These are phyloP conservation scores for Annulohypoxylon truncatum DNA, from an alignment of 2,329 filamentous ascomycete genomes.

Conservation along the genomic window DNA sequence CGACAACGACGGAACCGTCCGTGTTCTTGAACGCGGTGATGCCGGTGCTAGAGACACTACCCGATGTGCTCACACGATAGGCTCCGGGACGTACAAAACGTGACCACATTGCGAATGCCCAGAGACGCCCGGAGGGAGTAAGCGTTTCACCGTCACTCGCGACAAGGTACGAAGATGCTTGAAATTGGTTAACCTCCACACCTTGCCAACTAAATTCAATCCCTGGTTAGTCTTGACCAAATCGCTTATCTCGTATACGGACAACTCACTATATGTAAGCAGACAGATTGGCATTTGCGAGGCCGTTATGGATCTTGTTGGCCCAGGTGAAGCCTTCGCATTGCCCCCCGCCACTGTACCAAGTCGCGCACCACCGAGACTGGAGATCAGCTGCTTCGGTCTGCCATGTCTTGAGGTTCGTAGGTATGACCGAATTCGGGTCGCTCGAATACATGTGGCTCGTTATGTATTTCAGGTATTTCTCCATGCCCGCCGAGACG, in stretches of 20 bases:
- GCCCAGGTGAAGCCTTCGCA: constrained; percentile 54
- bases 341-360: constrained; percentile 55
- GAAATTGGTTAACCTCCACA: constrained; percentile 45
- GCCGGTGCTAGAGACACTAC: constrained; percentile 35
- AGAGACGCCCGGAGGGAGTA: constrained; percentile 42
- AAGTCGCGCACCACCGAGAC: constrained; percentile 51
- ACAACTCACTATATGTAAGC: constrained; percentile 57
- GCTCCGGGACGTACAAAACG: constrained; percentile 44
- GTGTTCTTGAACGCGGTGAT: constrained; percentile 42
- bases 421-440: constrained; percentile 43
- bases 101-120: constrained; percentile 46
- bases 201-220: constrained; percentile 50
- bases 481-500: constrained; percentile 51
- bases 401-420: constrained; percentile 56
- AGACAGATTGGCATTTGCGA: constrained; percentile 58
- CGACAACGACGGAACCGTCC: constrained; percentile 42
- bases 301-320: constrained; percentile 54
- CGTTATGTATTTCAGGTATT: constrained; percentile 56
- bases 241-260: neutral
- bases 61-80: constrained; percentile 39
- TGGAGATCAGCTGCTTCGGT: constrained; percentile 59
- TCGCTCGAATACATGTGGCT: constrained; percentile 51
- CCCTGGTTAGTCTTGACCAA: neutral
- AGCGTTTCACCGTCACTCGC: constrained; percentile 42
- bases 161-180: constrained; percentile 47